Evolutionary conservation across 495 filamentous ascomycete genomes (phyloP).

Genomic region (Paragyromitra xinjiangensis): DNA sequence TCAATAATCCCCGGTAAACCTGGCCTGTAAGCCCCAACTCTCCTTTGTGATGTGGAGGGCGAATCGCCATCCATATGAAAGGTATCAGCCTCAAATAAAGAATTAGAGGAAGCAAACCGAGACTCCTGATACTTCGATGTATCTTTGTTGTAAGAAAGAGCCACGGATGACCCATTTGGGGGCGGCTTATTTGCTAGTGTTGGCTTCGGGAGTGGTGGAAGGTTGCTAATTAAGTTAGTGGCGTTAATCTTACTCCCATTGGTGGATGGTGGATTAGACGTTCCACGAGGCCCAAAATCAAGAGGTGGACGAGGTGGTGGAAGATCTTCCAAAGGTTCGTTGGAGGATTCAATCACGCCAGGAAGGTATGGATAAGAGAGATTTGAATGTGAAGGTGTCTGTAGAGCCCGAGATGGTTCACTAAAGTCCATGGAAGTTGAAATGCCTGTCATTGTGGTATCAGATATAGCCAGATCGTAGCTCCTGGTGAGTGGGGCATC

Average conservation of each 20-base stretch:
- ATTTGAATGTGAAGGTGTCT: not conserved
- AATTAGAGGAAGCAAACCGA: constrained; percentile 18
- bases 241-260: not conserved
- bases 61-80: not conserved
- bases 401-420: not conserved
- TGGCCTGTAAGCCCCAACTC: constrained; percentile 8
- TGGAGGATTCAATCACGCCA: not conserved
- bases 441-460: not conserved
- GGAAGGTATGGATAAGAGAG: constrained; percentile 3
- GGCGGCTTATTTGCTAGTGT: constrained; percentile 30
- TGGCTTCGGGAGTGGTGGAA: constrained; percentile 50
- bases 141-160: not conserved
- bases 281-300: constrained; percentile 14
- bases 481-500: not conserved
- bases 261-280: not conserved
- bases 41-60: not conserved
- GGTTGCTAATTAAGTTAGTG: constrained; percentile 17
- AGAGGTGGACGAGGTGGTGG: constrained; percentile 49
- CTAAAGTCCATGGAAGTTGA: not conserved
- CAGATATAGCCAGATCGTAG: not conserved
- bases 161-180: not conserved
- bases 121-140: not conserved
- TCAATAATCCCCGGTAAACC: constrained; percentile 24
- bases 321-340: constrained; percentile 30
- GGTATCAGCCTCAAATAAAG: not conserved